A percentile compares a stretch with the other conserved stretches of the same genome.
Evolutionary conservation across 495 filamentous ascomycete genomes (phyloP).

Genomic region (Penicillium alfredii): DNA sequence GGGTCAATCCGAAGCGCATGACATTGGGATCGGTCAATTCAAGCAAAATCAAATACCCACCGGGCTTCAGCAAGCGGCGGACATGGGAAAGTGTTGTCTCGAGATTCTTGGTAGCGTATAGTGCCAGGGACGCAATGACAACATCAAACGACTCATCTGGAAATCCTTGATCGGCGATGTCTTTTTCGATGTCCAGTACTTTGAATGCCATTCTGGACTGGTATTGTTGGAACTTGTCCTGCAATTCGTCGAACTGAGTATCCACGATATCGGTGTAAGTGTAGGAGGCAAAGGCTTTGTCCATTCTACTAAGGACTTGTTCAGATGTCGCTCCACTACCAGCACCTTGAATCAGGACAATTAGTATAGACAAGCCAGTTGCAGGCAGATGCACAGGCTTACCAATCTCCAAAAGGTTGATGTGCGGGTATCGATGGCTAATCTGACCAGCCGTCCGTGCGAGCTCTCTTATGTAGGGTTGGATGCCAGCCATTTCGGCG

Average conservation of each 20-base stretch:
- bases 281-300: conserved; percentile 26
- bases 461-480: conserved; percentile 13
- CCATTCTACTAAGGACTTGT: conserved; percentile 17
- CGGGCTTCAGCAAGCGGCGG: conserved; percentile 45
- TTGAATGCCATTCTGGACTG: conserved; percentile 39
- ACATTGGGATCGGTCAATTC: conserved; percentile 38
- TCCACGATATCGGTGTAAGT: conserved; percentile 48
- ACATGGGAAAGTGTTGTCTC: conserved; percentile 21
- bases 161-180: conserved; percentile 40
- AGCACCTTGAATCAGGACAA: conserved; percentile 9
- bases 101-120: conserved; percentile 22
- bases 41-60: conserved; percentile 44
- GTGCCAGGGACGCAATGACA: conserved; percentile 26
- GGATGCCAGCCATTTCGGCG: conserved; percentile 12
- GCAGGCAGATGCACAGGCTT: neutral
- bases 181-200: conserved; percentile 36
- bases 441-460: conserved; percentile 28
- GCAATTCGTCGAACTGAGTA: conserved; percentile 32
- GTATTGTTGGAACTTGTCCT: conserved; percentile 13
- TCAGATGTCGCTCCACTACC: conserved; percentile 41
- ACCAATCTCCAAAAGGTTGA: conserved; percentile 36
- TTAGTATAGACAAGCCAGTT: neutral
- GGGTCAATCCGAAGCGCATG: conserved; percentile 23
- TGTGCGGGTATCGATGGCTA: conserved; percentile 23
- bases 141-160: conserved; percentile 41